Base-by-base conservation (phyloP, 495 filamentous ascomycete species). In the Lasiosphaeriaceae sp. region DNA sequence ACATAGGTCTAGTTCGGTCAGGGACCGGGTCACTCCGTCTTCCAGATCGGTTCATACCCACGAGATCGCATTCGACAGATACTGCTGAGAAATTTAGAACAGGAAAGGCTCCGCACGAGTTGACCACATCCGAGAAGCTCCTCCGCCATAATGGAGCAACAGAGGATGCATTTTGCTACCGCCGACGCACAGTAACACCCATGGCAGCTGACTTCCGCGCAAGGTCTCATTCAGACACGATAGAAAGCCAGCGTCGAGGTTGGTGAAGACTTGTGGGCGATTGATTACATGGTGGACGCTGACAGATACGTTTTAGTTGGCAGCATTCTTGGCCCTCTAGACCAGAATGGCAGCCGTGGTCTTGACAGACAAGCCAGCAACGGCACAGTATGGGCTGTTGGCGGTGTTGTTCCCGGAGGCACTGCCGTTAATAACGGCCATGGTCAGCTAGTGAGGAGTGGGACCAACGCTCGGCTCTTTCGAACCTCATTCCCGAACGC, bases 321-420 rank as follows among this genome's bases (percentile, higher is more conserved):
- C 50, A 75, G 56, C 23, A 64, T 77, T n/a, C 57, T 79, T 23
- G 69, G 69, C 0, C 59, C 71, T 3, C 55, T 68, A 5, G 62
- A 66, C 47, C 61, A 62, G 11, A 69, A 68, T 56, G 50, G 47
- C 23, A 31, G 37, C 34, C 47, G 53, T 44, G 46, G 55, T 17
- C 29, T 16, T 11, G 56, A 75, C 12, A 64, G 74, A 31, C 77
- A 79, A 52, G 73, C 84, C 48, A 94, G 90, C 69, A 60, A 73
- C 48, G 89, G 88, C 0, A 80, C 83, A 35, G 78, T 93, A n/a
- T 96, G 92, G 92, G 82, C 83, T 5, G 88, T 94, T 16, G 89
- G 92, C 17, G 89, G 90, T 24, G 61, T 79, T 24, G 80, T 82
- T 45, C 77, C 79, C 21, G 77, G 77, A 14, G 81, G 72, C 11